These are phyloP conservation scores for Vigna angularis DNA, from an alignment of 306 rosid genomes.

Conservation along the genomic window DNA sequence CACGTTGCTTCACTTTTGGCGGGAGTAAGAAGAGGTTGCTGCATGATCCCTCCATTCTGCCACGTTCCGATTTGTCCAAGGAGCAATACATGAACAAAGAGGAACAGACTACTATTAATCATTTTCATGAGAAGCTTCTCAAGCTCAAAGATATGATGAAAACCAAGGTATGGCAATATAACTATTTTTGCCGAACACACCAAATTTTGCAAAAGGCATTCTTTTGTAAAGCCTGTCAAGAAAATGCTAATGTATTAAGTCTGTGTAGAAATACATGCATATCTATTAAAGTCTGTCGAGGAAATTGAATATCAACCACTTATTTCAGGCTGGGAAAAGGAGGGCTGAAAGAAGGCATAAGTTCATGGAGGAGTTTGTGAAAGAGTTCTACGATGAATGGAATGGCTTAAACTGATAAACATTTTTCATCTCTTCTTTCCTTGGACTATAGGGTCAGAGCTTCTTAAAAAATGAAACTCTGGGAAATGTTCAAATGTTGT, in stretches of 20 bases:
- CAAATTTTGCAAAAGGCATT: slow-evolving; percentile 18
- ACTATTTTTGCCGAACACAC: background rate
- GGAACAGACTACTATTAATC: slow-evolving; percentile 84
- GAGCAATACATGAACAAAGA: slow-evolving; percentile 77
- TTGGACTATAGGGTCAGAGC: background rate
- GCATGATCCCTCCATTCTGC: slow-evolving; percentile 75
- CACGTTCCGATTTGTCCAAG: slow-evolving; percentile 69
- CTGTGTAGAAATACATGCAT: slow-evolving; percentile 2
- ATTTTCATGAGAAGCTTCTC: slow-evolving; percentile 92
- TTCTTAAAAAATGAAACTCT: background rate
- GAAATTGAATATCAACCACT: slow-evolving; percentile 27
- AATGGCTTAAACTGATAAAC: slow-evolving; percentile 60
- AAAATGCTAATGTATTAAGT: slow-evolving; percentile 9
- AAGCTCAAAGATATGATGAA: slow-evolving; percentile 94
- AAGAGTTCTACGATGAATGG: slow-evolving; percentile 88
- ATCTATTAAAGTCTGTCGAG: background rate
- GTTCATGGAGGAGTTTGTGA: slow-evolving; percentile 85
- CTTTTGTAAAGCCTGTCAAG: background rate
- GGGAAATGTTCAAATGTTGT: slow-evolving; percentile 19
- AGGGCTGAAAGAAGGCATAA: slow-evolving; percentile 92
- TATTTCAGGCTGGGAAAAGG: slow-evolving; percentile 82
- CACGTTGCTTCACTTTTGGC: slow-evolving; percentile 94
- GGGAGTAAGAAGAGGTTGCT: slow-evolving; percentile 77
- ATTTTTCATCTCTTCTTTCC: background rate
- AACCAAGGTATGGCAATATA: slow-evolving; percentile 64